These are phyloP conservation scores for Amanita molliuscula DNA, from an alignment of 768 basidiomycete genomes.

Conservation along the genomic window DNA sequence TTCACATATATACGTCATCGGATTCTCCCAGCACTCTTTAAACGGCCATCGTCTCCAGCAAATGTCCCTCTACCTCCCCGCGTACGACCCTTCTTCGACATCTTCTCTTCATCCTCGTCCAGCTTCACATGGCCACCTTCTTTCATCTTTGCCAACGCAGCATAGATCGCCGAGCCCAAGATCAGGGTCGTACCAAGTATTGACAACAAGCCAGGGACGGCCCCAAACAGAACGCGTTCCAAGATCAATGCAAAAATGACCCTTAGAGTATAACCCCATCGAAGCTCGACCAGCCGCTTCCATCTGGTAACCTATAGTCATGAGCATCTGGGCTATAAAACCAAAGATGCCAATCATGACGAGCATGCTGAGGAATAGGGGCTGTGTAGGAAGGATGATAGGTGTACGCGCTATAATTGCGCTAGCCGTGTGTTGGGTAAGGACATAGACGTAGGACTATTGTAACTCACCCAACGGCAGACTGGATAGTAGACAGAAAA, in stretches of 20 bases:
- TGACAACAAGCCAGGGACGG: not conserved
- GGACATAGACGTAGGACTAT: not conserved
- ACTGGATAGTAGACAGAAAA: constrained; percentile 35
- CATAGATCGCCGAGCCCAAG: not conserved
- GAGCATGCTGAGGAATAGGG: constrained; percentile 35
- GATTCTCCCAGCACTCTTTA: not conserved
- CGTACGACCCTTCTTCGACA: no score
- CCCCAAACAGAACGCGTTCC: not conserved
- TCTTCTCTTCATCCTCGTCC: no score
- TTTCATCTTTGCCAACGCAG: not conserved
- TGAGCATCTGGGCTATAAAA: constrained; percentile 36
- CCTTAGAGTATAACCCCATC: constrained; percentile 40
- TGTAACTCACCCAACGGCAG: constrained; percentile 20
- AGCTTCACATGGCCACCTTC: no score
- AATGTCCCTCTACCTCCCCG: no score
- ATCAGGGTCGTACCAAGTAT: constrained; percentile 1
- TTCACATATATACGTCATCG: no score
- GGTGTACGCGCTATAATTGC: constrained; percentile 30
- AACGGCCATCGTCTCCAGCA: no score
- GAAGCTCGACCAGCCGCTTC: constrained; percentile 54
- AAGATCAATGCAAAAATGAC: constrained; percentile 5
- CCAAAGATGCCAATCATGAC: constrained; percentile 43
- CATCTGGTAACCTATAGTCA: constrained; percentile 39
- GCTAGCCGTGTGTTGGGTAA: constrained; percentile 17
- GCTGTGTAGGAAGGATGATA: constrained; percentile 32